Base-by-base conservation (phyloP, 305 asterid genomes). In the Fraxinus latifolia region DNA sequence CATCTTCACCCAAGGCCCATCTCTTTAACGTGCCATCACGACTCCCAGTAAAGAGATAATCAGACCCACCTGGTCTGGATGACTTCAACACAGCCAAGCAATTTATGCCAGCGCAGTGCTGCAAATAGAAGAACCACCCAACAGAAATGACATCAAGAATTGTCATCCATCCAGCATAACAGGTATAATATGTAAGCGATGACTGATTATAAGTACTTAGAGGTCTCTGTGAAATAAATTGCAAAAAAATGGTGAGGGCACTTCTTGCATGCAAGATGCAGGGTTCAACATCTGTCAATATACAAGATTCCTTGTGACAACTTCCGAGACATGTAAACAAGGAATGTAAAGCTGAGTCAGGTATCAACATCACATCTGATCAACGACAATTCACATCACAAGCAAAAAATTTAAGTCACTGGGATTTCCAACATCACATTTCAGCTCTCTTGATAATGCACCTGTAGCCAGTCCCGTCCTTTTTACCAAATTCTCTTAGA, bases 21-120 rank as follows among this genome's bases (percentile, higher is more conserved):
- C 94, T 92, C 90, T 94, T 95, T 85, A 95, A 79, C 3, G 99
- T 95, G 80, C 97, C 97, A 90, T 94, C 99, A 73, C 98, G 95
- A 86, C 99, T 92, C 80, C 99, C 99, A 37, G 97, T 95, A 85
- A 94, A 92, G 82, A 95, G 93, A 83, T 85, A 83, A 81, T 92
- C 93, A 75, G 58, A 72, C 60, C 89, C 95, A 86, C 90, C 94
- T 74, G 89, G 79, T 71, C 83, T 93, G 4, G 93, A 79, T 78
- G 97, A 88, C 85, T 92, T 92, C 73, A 86, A 82, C 68, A 91
- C 90, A 81, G 98, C 95, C 87, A 95, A 86, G 88, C 97, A 92
- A 88, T 95, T 95, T 84, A 95, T 80, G 80, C 98, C 98, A 81
- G 97, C 98, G 84, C 97, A 95, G 82, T 95, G 99, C 99, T 95